These are phyloP conservation scores for Ophiostoma sp. DNA, from an alignment of 2,329 filamentous ascomycete genomes.

Conservation along the genomic window DNA sequence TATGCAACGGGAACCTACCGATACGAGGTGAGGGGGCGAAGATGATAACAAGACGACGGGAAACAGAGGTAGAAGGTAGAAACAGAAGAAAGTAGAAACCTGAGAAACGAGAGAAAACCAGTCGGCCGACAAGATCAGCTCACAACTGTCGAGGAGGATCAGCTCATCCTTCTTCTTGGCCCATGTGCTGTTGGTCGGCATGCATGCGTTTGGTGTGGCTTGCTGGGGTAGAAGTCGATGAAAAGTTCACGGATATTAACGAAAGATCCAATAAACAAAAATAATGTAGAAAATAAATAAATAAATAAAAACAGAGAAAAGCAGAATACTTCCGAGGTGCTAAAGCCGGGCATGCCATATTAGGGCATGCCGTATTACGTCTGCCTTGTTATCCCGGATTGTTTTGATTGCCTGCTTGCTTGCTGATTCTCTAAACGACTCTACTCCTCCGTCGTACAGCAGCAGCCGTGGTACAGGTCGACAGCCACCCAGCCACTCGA, in stretches of 20 bases:
- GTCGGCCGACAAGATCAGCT: neutral
- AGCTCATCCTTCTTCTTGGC: neutral
- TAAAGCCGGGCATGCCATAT: neutral
- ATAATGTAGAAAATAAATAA: neutral
- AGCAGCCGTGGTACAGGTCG: neutral
- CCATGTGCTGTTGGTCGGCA: neutral
- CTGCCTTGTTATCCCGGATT: neutral
- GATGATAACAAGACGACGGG: neutral
- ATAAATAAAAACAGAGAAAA: neutral
- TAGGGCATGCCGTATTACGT: neutral
- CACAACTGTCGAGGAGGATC: neutral
- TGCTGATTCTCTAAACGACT: neutral
- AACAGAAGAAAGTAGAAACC: too few relatives aligned
- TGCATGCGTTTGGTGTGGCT: constrained; percentile 1
- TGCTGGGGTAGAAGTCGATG: neutral
- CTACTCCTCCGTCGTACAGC: neutral
- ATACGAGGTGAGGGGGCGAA: neutral
- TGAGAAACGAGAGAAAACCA: too few relatives aligned
- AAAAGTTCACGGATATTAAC: neutral
- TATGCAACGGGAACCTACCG: constrained; percentile 9
- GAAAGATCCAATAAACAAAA: too few relatives aligned
- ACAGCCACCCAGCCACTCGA: constrained; percentile 4
- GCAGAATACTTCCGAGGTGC: neutral
- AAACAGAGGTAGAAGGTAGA: neutral
- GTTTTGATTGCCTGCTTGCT: neutral